phyloP scores from a whole-genome alignment of 257 asterid genomes.

The Echites panduratus region DNA sequence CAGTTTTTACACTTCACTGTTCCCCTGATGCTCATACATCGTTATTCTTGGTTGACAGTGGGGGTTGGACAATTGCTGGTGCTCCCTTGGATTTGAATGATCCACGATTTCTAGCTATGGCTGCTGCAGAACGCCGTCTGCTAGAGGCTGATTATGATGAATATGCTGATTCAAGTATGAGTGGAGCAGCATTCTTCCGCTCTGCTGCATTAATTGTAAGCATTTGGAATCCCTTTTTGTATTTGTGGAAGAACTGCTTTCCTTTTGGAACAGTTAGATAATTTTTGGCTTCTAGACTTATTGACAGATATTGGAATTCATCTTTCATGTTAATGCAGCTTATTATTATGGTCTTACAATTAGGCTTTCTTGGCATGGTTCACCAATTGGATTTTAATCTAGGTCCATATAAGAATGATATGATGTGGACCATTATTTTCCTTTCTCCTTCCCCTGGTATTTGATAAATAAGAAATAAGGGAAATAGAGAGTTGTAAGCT shows the following conservation, averaged over 20 bases:
- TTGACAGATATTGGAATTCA: background rate
- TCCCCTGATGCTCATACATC: background rate
- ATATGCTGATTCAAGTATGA: conserved; percentile 35
- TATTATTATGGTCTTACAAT: background rate
- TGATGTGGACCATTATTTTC: background rate
- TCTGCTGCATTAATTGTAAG: conserved; percentile 45
- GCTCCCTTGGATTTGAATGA: conserved; percentile 37
- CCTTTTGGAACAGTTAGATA: background rate
- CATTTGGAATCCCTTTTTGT: conserved; percentile 1
- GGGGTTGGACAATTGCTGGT: conserved; percentile 41
- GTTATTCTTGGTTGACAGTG: conserved; percentile 14
- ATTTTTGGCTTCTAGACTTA: background rate
- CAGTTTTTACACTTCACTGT: too few species aligned
- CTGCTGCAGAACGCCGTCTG: conserved; percentile 40
- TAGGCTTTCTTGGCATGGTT: background rate
- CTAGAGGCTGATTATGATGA: conserved; percentile 43
- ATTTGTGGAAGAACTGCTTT: background rate
- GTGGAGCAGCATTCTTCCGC: conserved; percentile 50
- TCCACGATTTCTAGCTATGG: conserved; percentile 43
- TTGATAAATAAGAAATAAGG: background rate
- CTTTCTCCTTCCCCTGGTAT: background rate
- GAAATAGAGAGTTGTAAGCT: background rate
- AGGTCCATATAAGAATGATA: background rate
- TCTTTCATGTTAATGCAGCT: background rate
- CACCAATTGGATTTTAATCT: background rate